Evolutionary conservation across 805 yeast species (phyloP), one percentile per base, ranked within the genome.

Genomic region (Candida boidinii): DNA sequence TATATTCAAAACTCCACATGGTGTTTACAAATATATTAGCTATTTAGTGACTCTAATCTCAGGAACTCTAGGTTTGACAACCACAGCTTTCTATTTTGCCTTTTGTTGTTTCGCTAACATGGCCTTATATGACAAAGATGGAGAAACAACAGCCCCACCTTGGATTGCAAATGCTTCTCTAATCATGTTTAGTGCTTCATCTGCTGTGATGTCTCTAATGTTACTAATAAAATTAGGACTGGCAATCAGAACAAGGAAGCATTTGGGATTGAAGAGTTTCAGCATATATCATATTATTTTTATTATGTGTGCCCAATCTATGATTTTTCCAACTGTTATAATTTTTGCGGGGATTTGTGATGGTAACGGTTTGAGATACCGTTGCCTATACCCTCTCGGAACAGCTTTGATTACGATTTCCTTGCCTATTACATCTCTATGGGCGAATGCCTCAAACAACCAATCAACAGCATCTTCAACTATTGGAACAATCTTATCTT

Each of bases 221-320:
- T 62, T 90, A 23, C 53, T 76, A 5, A 45, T 60, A n/a, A 92
- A 90, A 53, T 64, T 92, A 31, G 51, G 66, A 17, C 34, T 70
- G 29, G 95, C 95, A 1, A 70, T 85, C 17, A 66, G 76, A 36
- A 69, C 85, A 5, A 71, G 98, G 54, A 66, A 86, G 34, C 71
- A 61, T 39, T 53, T 88, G 31, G 98, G 98, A 0, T 61, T 86
- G 38, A 75, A 68, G 48, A 95, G 85, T 51, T 85, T 88, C 48
- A 88, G 80, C 40, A 76, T 83, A 17, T 73, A 83, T 52, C 95
- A 86, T 52, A 74, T 87, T 23, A 57, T 92, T 28, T 58, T 85
- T 37, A 79, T 88, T 34, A 84, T 84, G 90, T 62, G 85, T 1
- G 58, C 75, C 11, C 97, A 92, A 54, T 77, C 95, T 0, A 70